phyloP scores from a whole-genome alignment of 2,329 filamentous ascomycete species.

The Catunica adiposa region DNA sequence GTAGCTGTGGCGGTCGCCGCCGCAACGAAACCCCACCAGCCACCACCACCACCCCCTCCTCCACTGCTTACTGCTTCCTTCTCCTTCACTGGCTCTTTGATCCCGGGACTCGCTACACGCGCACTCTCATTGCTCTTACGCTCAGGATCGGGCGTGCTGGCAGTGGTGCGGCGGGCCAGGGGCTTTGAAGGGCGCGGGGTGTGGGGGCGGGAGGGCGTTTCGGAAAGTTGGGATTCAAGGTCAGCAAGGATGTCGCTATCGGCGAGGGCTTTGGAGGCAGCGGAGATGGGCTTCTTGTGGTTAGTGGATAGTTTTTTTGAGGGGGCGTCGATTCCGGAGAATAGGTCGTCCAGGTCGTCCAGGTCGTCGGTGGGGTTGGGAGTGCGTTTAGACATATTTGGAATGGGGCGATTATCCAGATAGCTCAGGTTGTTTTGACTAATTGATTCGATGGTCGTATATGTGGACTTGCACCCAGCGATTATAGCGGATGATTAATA shows the following conservation, averaged over 20 bases:
- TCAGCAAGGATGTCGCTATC: conserved; percentile 74
- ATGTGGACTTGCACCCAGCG: too few relatives aligned
- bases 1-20: conserved; percentile 42
- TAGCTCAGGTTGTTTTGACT: background rate
- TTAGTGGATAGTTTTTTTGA: conserved; percentile 19
- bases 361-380: conserved; percentile 44
- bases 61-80: conserved; percentile 29
- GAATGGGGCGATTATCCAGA: background rate
- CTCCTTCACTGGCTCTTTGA: conserved; percentile 26
- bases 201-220: conserved; percentile 58
- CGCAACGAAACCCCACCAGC: conserved; percentile 70
- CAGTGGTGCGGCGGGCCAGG: conserved; percentile 45
- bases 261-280: conserved; percentile 30
- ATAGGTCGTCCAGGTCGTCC: conserved; percentile 48
- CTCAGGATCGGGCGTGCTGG: conserved; percentile 19
- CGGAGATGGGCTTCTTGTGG: conserved; percentile 37
- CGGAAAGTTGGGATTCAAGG: conserved; percentile 55
- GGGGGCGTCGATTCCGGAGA: conserved; percentile 40
- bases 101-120: conserved; percentile 20
- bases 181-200: conserved; percentile 56
- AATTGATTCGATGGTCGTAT: background rate
- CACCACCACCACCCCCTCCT: conserved; percentile 46
- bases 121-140: conserved; percentile 68
- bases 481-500: conserved; percentile 16
- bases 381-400: conserved; percentile 32